phyloP scores from a whole-genome alignment of 768 basidiomycete species.

The Suillus subaureus region DNA sequence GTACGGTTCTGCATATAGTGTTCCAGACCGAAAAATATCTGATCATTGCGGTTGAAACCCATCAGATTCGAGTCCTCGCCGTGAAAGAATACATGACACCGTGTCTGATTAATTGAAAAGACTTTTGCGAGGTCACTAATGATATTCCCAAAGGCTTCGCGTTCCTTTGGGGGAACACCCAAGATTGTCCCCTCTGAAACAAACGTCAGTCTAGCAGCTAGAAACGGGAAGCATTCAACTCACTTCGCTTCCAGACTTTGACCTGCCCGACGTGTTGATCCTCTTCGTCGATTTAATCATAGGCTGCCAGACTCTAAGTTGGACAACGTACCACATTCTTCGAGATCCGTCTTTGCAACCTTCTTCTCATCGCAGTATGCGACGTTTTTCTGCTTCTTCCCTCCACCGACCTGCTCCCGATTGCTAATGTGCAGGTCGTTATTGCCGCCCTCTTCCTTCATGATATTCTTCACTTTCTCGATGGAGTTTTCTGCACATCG shows the following conservation, averaged over 20 bases:
- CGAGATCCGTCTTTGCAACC: slow-evolving; percentile 12
- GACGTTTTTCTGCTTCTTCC: slow-evolving; percentile 16
- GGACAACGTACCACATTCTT: slow-evolving; percentile 12
- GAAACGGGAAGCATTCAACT: neutral
- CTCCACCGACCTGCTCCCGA: slow-evolving; percentile 11
- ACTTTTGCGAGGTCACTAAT: slow-evolving; percentile 12
- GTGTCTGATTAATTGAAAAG: slow-evolving; percentile 8
- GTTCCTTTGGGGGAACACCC: slow-evolving; percentile 3
- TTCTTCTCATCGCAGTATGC: slow-evolving; percentile 14
- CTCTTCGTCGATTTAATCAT: neutral
- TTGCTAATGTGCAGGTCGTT: slow-evolving; percentile 6
- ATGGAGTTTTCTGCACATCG: neutral
- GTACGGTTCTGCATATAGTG: slow-evolving; percentile 16
- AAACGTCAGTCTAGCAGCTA: neutral
- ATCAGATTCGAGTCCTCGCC: slow-evolving; percentile 13
- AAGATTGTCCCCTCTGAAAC: slow-evolving; percentile 3
- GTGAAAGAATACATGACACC: slow-evolving; percentile 17
- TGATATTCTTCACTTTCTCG: slow-evolving; percentile 7
- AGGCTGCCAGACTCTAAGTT: neutral
- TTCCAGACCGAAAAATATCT: slow-evolving; percentile 18
- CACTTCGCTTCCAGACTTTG: slow-evolving; percentile 5
- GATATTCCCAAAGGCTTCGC: slow-evolving; percentile 13
- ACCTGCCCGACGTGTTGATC: neutral
- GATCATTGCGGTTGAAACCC: slow-evolving; percentile 21
- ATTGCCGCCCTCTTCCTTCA: slow-evolving; percentile 3